Conservation (phyloP, 2,329 filamentous ascomycete species). For the Cephalotrichum gorgonifer region DNA sequence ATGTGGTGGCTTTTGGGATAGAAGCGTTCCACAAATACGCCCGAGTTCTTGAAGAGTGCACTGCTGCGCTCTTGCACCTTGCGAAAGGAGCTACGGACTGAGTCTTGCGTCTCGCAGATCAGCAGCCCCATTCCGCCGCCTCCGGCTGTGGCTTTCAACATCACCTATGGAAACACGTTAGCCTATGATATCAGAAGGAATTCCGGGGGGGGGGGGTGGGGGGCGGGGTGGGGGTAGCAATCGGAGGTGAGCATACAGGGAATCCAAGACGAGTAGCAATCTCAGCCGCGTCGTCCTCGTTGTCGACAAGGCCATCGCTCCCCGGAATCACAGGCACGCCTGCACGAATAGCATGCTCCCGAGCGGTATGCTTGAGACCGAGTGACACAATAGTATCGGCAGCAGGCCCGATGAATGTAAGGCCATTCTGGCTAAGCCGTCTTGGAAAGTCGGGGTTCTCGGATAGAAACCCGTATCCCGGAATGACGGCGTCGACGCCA, state of each 20-base stretch:
- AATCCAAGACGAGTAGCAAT: slow-evolving; percentile 23
- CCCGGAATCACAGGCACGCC: slow-evolving; percentile 28
- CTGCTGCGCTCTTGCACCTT: slow-evolving; percentile 45
- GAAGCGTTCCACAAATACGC: slow-evolving; percentile 54
- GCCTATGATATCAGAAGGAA: background rate
- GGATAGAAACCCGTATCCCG: slow-evolving; percentile 55
- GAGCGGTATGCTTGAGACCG: slow-evolving; percentile 48
- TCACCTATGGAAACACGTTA: slow-evolving; percentile 17
- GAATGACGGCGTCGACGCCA: slow-evolving; percentile 44
- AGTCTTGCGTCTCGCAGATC: slow-evolving; percentile 36
- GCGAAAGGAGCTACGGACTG: slow-evolving; percentile 40
- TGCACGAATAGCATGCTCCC: slow-evolving; percentile 39
- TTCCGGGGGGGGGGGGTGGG: too few relatives aligned
- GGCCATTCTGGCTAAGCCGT: slow-evolving; percentile 36
- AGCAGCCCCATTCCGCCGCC: slow-evolving; percentile 57
- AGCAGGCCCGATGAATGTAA: slow-evolving; percentile 48
- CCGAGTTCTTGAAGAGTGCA: slow-evolving; percentile 49
- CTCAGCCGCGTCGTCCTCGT: slow-evolving; percentile 41
- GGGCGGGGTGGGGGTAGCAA: background rate
- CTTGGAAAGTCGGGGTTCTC: slow-evolving; percentile 52
- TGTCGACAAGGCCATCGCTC: slow-evolving; percentile 10
- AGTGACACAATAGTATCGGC: slow-evolving; percentile 41
- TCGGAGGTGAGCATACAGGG: slow-evolving; percentile 13
- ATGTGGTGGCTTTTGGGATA: slow-evolving; percentile 53
- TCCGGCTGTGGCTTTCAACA: slow-evolving; percentile 49